Percentiles rank a stretch among this genome's conserved stretches.
phyloP scores from a whole-genome alignment of 2,329 filamentous ascomycete species.

The Madurella fahalii region DNA sequence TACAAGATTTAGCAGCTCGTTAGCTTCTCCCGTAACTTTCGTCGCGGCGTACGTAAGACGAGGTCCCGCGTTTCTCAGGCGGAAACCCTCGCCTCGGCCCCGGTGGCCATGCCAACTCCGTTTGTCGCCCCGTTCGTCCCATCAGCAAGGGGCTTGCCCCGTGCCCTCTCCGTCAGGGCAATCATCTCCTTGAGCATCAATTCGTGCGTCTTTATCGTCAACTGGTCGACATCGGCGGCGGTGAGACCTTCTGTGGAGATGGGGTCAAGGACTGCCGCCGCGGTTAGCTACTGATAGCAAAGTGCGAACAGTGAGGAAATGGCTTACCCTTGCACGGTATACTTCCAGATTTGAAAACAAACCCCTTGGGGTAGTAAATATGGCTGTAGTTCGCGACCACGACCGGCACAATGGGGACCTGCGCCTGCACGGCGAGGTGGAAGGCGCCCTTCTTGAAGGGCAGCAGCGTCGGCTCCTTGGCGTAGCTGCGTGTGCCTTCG shows the following conservation, averaged over 20 bases:
- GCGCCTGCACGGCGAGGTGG: constrained; percentile 89
- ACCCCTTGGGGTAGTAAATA: constrained; percentile 59
- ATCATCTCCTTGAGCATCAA: constrained; percentile 69
- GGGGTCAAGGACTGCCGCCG: constrained; percentile 64
- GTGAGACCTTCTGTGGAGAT: constrained; percentile 72
- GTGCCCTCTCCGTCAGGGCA: constrained; percentile 48
- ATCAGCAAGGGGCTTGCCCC: constrained; percentile 36
- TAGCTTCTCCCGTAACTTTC: background rate
- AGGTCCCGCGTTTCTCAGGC: constrained; percentile 12
- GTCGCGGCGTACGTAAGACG: background rate
- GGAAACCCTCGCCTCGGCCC: constrained; percentile 27
- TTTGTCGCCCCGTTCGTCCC: constrained; percentile 19
- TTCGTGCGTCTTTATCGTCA: constrained; percentile 65
- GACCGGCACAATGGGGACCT: constrained; percentile 86
- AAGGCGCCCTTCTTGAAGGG: constrained; percentile 99
- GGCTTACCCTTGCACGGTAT: constrained; percentile 71
- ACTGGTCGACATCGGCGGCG: constrained; percentile 69
- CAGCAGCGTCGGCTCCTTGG: constrained; percentile 72
- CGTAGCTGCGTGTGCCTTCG: constrained; percentile 90
- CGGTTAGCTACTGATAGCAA: background rate
- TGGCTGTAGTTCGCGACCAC: constrained; percentile 77
- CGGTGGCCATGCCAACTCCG: constrained; percentile 32
- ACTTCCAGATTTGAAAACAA: constrained; percentile 62
- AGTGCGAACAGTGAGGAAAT: background rate
- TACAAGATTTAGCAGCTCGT: background rate